Evolutionary conservation across 768 basidiomycete species (phyloP), one percentile per base, ranked within the genome.

Genomic region (Kwoniella pini): DNA sequence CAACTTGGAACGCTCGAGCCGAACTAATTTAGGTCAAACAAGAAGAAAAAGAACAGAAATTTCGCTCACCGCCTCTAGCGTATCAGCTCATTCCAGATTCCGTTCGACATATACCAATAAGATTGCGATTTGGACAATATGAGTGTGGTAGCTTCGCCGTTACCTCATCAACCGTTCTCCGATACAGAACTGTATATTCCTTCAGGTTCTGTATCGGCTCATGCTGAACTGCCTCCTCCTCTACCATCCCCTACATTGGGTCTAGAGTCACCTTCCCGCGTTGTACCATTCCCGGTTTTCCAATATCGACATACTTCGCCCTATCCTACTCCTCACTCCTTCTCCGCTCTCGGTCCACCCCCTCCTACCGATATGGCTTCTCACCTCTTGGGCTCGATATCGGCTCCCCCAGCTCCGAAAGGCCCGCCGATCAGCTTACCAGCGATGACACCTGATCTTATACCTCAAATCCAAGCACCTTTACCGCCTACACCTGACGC

Each of bases 231-330:
- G 42, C 65, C 70, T 4, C 63, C 54, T 2, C 31, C 65, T 56
- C 44, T 30, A 31, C 31, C 57, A n/a, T 58, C 58, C n/a, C 54
- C 57, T 31, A 53, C 49, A 2, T 33, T 62, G 9, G 33, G 44
- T 13, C 21, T 43, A 15, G 31, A 43, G 31, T 30, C 28, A 10
- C 57, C 51, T 36, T 36, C 33, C 15, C 33, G 15, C 4, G 36
- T 57, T 3, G 50, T 66, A 10, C 69, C 67, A 42, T 70, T 71
- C 36, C 72, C 70, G 2, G 30, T 56, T 22, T 71, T 71, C 49
- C 70, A 65, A 26, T 70, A 71, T 56, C 68, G 70, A 13, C 72
- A 74, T 55, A 61, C 70, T 4, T 70, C 72, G 4, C 70, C 70
- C 6, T 69, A 62, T 39, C 68, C 70, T 21, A 59, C 64, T 54